Evolutionary conservation across 2,329 filamentous ascomycete species (phyloP).

Genomic region (Pseudogymnoascus sp.): DNA sequence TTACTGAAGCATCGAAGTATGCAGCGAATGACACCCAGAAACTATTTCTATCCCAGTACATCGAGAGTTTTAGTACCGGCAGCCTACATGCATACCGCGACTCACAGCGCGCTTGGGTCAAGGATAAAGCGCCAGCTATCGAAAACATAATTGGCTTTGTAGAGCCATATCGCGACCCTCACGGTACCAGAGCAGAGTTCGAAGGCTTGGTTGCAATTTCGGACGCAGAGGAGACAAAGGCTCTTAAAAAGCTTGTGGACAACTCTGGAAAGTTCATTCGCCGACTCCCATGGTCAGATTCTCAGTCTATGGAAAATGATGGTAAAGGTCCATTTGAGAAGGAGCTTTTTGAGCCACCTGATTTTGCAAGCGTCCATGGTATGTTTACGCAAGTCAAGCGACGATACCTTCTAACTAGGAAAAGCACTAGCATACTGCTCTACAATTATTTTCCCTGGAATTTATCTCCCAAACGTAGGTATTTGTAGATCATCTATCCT

Average conservation of each 20-base stretch:
- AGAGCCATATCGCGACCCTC: constrained; percentile 54
- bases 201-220: constrained; percentile 52
- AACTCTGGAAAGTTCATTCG: constrained; percentile 57
- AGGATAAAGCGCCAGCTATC: constrained; percentile 45
- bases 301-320: constrained; percentile 23
- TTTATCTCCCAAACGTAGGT: constrained; percentile 37
- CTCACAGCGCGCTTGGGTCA: constrained; percentile 48
- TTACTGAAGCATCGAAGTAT: constrained; percentile 39
- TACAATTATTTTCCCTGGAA: constrained; percentile 35
- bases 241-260: constrained; percentile 54
- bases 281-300: constrained; percentile 54
- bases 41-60: constrained; percentile 43
- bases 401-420: no score
- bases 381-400: constrained; percentile 28
- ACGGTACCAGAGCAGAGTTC: constrained; percentile 49
- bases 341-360: constrained; percentile 59
- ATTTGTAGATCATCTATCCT: background rate
- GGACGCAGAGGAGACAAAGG: constrained; percentile 53
- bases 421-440: constrained; percentile 34
- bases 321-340: constrained; percentile 57
- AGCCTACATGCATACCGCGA: constrained; percentile 46
- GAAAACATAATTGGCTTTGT: constrained; percentile 55
- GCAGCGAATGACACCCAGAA: constrained; percentile 44
- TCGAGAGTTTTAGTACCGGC: constrained; percentile 46
- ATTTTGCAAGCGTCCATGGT: constrained; percentile 65